Evolutionary conservation across 768 basidiomycete species (phyloP).

Genomic region (Suillus spraguei): DNA sequence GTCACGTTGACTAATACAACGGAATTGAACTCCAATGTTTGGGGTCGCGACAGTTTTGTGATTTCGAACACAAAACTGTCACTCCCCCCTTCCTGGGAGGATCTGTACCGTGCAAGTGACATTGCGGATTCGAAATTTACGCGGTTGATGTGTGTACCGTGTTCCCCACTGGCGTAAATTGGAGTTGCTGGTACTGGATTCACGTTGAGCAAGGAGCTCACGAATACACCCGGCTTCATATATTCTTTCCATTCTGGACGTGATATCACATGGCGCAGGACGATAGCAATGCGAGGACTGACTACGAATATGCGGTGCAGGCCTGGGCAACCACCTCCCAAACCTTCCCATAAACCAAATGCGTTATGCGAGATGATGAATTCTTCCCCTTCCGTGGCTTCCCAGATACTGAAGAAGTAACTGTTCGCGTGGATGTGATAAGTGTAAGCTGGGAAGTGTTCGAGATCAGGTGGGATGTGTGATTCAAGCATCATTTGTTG

Average conservation of each 20-base stretch:
- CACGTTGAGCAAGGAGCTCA: constrained; percentile 11
- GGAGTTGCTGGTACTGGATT: constrained; percentile 6
- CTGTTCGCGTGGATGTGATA: constrained; percentile 31
- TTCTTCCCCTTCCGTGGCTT: constrained; percentile 35
- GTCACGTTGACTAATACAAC: constrained; percentile 11
- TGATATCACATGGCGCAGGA: constrained; percentile 28
- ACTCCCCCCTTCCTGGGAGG: constrained; percentile 16
- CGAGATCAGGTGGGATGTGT: constrained; percentile 12
- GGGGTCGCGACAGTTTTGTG: constrained; percentile 25
- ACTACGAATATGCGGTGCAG: constrained; percentile 37
- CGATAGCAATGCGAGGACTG: constrained; percentile 37
- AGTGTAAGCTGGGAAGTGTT: constrained; percentile 24
- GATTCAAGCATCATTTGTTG: neutral
- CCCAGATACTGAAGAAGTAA: constrained; percentile 39
- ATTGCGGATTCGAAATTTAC: neutral
- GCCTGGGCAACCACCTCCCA: constrained; percentile 20
- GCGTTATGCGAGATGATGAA: constrained; percentile 36
- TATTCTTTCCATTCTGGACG: constrained; percentile 6
- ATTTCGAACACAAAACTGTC: constrained; percentile 35
- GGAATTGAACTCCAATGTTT: constrained; percentile 12
- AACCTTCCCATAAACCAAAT: constrained; percentile 40
- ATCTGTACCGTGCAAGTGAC: constrained; percentile 6
- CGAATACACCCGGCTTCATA: neutral
- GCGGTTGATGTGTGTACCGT: no score
- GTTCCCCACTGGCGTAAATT: neutral